Evolutionary conservation across 2,329 filamentous ascomycete genomes (phyloP), one percentile per base, ranked within the genome.

Genomic region (Thielaviopsis ethacetica): DNA sequence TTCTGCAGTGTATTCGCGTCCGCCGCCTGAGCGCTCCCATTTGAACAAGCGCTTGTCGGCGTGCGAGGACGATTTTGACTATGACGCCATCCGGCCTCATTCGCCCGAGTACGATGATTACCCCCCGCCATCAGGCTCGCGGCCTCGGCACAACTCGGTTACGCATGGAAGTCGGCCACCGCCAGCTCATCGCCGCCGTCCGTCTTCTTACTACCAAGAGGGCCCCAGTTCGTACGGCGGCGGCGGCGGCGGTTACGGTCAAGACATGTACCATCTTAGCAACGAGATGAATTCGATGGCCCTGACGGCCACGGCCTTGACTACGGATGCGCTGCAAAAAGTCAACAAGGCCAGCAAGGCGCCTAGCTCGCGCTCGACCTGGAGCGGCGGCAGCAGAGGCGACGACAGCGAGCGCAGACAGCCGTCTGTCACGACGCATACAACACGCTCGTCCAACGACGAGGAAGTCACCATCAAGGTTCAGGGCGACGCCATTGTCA

Each of bases 401-500:
- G 82, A 84, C 64, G 81, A 84, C 60, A 84, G 81, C 68, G 81
- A 83, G 59, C 82, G 77, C 67, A 76, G 53, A 58, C 59, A 75
- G 63, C 77, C 78, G 62, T 83, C 80, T 58, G 79, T 78, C 27
- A 81, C 81, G 0, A 84, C 81, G 13, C 75, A 79, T 49, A 80
- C 81, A 10, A 84, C 81, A 3, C 72, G 77, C 38, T 79, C 77
- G 7, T 72, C 68, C 2, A 63, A 63, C 17, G 76, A 79, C 58
- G 79, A 83, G 44, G 79, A 83, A 62, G 72, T 83, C 59, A 84
- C 79, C 17, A 83, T 84, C 67, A 79, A 79, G 63, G 73, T 84
- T 53, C 77, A 74, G 24, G 79, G 78, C 13, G 72, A 72, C 34
- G 76, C 79, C n/a, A 72, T 76, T 22, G 75, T 84, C 59, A 76